These are phyloP conservation scores for Entrophospora sp. DNA, from an alignment of 192 early-diverging fungal genomes.

Conservation along the genomic window DNA sequence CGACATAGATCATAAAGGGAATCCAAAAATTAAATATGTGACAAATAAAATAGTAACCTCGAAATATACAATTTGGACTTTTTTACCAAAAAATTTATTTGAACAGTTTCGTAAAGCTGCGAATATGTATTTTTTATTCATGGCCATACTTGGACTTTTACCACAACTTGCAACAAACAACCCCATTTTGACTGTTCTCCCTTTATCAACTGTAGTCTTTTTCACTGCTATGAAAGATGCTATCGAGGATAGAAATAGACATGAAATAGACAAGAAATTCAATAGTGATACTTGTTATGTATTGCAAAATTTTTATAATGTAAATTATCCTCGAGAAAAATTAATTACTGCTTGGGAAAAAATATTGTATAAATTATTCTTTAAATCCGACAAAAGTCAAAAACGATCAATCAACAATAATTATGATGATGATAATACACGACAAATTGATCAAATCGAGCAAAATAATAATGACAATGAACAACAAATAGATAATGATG, in stretches of 20 bases:
- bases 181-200: constrained; percentile 69
- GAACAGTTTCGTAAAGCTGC: constrained; percentile 77
- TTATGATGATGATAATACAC: no score
- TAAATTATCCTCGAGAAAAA: constrained; percentile 27
- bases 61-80: constrained; percentile 77
- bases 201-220: constrained; percentile 68
- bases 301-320: constrained; percentile 33
- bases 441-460: background rate
- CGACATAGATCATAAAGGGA: constrained; percentile 42
- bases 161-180: constrained; percentile 72
- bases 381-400: no score
- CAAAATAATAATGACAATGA: background rate
- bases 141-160: constrained; percentile 74
- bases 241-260: constrained; percentile 83
- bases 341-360: constrained; percentile 9
- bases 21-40: constrained; percentile 43
- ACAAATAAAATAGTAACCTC: constrained; percentile 77
- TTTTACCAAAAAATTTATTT: constrained; percentile 85
- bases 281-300: constrained; percentile 56
- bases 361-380: background rate
- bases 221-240: constrained; percentile 80
- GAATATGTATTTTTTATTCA: constrained; percentile 80
- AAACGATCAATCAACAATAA: background rate
- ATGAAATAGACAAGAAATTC: constrained; percentile 70
- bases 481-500: background rate